A percentile compares a stretch with the other conserved stretches of the same genome.
phyloP scores from a whole-genome alignment of 768 basidiomycete genomes.

The Lentinula detonsa region DNA sequence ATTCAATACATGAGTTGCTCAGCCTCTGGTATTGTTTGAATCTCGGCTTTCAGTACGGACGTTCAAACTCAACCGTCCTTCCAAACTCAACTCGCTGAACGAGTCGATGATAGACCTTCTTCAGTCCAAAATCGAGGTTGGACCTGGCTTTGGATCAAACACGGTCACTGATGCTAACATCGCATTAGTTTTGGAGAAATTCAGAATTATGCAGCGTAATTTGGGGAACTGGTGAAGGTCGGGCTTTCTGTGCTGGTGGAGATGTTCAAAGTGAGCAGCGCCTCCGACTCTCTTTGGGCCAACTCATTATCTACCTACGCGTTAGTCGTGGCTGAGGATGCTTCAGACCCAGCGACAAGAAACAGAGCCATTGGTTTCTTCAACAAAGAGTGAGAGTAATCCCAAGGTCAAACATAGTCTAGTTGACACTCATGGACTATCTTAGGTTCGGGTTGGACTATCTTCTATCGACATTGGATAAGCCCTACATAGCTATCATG shows the following conservation, averaged over 20 bases:
- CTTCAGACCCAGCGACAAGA: constrained; percentile 44
- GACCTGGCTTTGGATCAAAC: background rate
- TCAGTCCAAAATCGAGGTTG: constrained; percentile 69
- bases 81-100: constrained; percentile 79
- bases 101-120: constrained; percentile 70
- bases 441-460: constrained; percentile 78
- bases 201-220: constrained; percentile 69
- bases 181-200: constrained; percentile 62
- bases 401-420: background rate
- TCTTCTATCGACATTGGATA: constrained; percentile 59
- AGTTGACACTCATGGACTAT: background rate
- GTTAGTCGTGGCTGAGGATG: constrained; percentile 52
- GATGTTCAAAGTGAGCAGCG: constrained; percentile 76
- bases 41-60: constrained; percentile 57
- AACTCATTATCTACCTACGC: constrained; percentile 2
- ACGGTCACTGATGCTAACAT: background rate
- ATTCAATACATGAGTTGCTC: constrained; percentile 12
- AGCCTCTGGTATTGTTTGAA: constrained; percentile 63
- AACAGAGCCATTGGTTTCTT: constrained; percentile 79
- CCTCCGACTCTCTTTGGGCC: background rate
- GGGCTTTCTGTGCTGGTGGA: constrained; percentile 92
- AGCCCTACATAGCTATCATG: constrained; percentile 88
- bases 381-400: constrained; percentile 68
- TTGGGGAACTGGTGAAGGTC: constrained; percentile 62
- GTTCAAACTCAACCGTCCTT: constrained; percentile 75